Percentiles rank a stretch among this genome's conserved stretches.
Conservation (phyloP, 1,284 basidiomycete species). For the Coniferiporia weirii region DNA sequence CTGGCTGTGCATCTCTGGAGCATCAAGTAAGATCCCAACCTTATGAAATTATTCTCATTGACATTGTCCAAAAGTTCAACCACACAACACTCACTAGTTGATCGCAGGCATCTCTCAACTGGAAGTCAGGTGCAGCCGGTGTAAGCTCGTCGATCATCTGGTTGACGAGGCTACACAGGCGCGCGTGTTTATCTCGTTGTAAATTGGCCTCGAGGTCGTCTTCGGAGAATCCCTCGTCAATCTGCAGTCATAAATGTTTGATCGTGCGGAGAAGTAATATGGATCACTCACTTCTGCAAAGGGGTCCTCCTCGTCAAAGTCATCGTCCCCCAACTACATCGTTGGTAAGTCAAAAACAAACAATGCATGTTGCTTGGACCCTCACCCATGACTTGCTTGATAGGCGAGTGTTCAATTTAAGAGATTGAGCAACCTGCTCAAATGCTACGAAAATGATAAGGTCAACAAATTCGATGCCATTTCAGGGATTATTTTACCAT, state of each 20-base stretch:
- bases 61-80: neutral
- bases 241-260: constrained; percentile 38
- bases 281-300: constrained; percentile 75
- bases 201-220: constrained; percentile 87
- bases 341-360: constrained; percentile 8
- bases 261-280: neutral
- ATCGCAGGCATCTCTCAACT: constrained; percentile 79
- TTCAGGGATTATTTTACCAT: constrained; percentile 40
- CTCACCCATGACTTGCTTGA: constrained; percentile 83
- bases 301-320: constrained; percentile 86
- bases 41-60: constrained; percentile 28
- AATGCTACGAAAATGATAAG: constrained; percentile 35
- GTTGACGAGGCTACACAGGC: constrained; percentile 75
- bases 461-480: neutral
- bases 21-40: constrained; percentile 75
- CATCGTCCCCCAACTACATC: constrained; percentile 66
- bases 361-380: constrained; percentile 22
- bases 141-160: constrained; percentile 84
- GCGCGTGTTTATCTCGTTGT: constrained; percentile 85
- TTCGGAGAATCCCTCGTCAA: constrained; percentile 86
- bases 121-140: constrained; percentile 74
- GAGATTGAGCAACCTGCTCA: constrained; percentile 57
- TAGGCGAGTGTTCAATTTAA: constrained; percentile 78
- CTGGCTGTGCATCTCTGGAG: constrained; percentile 86
- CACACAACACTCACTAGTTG: constrained; percentile 60